Percentiles rank a stretch among this genome's conserved stretches.
Conservation (phyloP, 2,329 filamentous ascomycete species). For the Cordyceps cateniannulata region DNA sequence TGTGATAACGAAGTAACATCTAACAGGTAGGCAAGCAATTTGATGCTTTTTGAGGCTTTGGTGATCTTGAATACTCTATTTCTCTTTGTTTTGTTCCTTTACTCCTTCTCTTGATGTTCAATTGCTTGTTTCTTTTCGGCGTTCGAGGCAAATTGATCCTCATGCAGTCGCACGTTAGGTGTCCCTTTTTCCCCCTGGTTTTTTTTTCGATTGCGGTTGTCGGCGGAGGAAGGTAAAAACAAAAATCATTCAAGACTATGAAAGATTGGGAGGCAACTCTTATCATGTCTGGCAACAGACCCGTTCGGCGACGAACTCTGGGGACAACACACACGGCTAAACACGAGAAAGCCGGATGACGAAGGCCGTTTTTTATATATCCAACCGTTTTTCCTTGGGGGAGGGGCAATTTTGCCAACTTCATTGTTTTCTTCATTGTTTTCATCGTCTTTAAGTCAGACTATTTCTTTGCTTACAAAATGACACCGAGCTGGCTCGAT, state of each 20-base stretch:
- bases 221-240: background rate
- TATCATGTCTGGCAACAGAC: conserved; percentile 27
- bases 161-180: background rate
- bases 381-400: background rate
- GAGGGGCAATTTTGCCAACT: background rate
- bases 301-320: conserved; percentile 21
- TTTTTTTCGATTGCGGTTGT: background rate
- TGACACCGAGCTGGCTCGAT: conserved; percentile 9
- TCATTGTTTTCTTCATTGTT: conserved; percentile 9
- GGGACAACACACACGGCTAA: background rate
- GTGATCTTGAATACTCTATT: background rate
- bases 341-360: background rate
- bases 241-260: background rate
- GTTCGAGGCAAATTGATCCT: background rate
- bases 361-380: conserved; percentile 11
- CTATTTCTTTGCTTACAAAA: conserved; percentile 3
- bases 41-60: background rate
- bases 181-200: background rate
- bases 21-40: background rate
- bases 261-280: conserved; percentile 20
- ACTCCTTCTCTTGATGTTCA: background rate
- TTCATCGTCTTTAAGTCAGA: background rate
- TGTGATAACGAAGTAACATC: background rate
- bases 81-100: background rate
- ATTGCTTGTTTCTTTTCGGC: conserved; percentile 8